These are phyloP conservation scores for Xylogone sp. DNA, from an alignment of 2,329 filamentous ascomycete genomes.

Conservation along the genomic window DNA sequence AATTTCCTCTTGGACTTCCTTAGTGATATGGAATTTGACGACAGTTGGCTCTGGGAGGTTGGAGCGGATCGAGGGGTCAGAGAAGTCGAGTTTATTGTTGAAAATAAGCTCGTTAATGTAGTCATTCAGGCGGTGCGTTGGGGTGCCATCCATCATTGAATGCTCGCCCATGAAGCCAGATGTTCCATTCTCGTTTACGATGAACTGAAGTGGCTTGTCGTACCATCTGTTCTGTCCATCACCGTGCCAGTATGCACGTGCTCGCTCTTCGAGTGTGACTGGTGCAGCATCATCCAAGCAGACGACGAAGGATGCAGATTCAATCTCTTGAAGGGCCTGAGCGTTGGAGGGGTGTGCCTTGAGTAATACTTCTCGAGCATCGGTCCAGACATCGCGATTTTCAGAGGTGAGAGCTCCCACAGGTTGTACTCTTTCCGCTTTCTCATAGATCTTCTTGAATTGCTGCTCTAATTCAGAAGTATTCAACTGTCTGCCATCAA, in stretches of 20 bases:
- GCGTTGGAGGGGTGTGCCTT: slow-evolving; percentile 76
- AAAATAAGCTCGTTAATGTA: slow-evolving; percentile 90
- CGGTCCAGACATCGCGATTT: slow-evolving; percentile 90
- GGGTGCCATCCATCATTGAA: slow-evolving; percentile 99
- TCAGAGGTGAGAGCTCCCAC: slow-evolving; percentile 85
- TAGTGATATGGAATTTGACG: slow-evolving; percentile 74
- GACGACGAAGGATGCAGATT: slow-evolving; percentile 85
- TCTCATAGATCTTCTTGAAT: slow-evolving; percentile 79
- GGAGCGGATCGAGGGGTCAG: slow-evolving; percentile 71
- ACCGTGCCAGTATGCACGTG: slow-evolving; percentile 96
- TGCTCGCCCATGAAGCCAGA: slow-evolving; percentile 98
- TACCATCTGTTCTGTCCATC: slow-evolving; percentile 95
- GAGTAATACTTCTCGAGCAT: slow-evolving; percentile 73
- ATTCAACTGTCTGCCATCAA: slow-evolving; percentile 81
- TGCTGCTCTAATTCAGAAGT: slow-evolving; percentile 85
- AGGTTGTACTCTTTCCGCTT: slow-evolving; percentile 67
- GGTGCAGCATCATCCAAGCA: slow-evolving; percentile 91
- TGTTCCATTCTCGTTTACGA: slow-evolving; percentile 96
- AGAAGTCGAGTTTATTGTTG: slow-evolving; percentile 90
- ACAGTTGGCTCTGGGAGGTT: slow-evolving; percentile 76
- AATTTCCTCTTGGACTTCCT: slow-evolving; percentile 73
- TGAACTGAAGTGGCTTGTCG: slow-evolving; percentile 97
- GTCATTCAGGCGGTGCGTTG: slow-evolving; percentile 95
- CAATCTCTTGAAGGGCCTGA: slow-evolving; percentile 72
- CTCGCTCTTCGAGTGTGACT: slow-evolving; percentile 91